These are phyloP conservation scores for Elaeis oleifera DNA, from an alignment of 202 grass and related monocot genomes.

Conservation along the genomic window DNA sequence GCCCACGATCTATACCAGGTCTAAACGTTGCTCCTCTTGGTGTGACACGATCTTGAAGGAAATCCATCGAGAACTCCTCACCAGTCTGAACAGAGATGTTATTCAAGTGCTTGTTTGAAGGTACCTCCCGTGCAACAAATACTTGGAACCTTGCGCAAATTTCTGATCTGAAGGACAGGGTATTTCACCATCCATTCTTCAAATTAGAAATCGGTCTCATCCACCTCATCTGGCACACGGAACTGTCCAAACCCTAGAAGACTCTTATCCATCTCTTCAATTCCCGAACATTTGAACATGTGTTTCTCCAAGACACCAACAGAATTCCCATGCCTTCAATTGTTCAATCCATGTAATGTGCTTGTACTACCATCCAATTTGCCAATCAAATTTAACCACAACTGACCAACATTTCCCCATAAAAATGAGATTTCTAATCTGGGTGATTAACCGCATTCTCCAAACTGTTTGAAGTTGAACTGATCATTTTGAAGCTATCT, in stretches of 20 bases:
- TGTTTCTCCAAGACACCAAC: no score
- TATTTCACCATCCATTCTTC: not conserved
- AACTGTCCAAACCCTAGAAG: not conserved
- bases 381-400: no score
- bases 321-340: no score
- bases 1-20: not conserved
- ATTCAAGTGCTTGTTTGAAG: slow-evolving; percentile 6
- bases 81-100: slow-evolving; percentile 9
- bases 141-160: not conserved
- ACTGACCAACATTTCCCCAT: no score
- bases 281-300: no score
- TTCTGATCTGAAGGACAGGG: not conserved
- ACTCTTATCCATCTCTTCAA: no score
- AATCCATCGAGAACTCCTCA: slow-evolving; percentile 12
- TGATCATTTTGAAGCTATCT: no score
- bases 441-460: no score
- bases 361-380: no score
- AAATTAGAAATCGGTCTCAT: not conserved
- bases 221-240: not conserved
- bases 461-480: no score
- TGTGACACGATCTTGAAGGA: slow-evolving; percentile 25
- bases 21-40: slow-evolving; percentile 16
- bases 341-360: no score
- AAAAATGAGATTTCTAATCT: no score
- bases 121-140: slow-evolving; percentile 5